These are phyloP conservation scores for Astrephomene gubernaculifera DNA, from an alignment of 139 green algal genomes.

Conservation along the genomic window DNA sequence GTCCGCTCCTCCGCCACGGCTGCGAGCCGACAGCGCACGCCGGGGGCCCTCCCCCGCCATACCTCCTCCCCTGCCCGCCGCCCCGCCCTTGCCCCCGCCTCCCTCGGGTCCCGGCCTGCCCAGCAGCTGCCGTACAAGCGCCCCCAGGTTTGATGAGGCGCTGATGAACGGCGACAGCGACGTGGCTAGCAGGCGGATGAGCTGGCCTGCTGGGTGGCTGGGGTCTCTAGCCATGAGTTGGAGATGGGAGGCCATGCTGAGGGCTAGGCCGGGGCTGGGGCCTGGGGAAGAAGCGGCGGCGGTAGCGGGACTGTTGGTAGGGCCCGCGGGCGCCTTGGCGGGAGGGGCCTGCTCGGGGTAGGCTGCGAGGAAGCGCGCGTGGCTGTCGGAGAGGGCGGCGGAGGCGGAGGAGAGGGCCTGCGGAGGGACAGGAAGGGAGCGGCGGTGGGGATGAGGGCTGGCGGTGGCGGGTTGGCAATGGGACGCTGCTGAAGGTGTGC, in stretches of 20 bases:
- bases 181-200: not conserved
- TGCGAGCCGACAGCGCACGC: not conserved
- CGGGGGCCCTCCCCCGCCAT: not conserved
- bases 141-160: slow-evolving; percentile 4
- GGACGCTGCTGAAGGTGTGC: not conserved
- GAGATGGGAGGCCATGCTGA: not conserved
- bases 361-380: not conserved
- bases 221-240: slow-evolving; percentile 17
- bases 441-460: not conserved
- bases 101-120: slow-evolving; percentile 3
- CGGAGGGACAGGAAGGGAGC: not conserved
- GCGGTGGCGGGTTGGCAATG: not conserved
- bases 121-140: slow-evolving; percentile 17
- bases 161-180: not conserved
- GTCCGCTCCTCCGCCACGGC: too few species aligned
- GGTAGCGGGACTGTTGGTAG: not conserved
- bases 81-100: too few species aligned
- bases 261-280: not conserved
- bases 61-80: too few species aligned
- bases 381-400: not conserved
- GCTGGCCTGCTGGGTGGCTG: not conserved
- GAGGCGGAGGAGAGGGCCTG: not conserved
- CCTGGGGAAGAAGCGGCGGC: not conserved
- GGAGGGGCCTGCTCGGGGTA: not conserved
- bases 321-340: too few species aligned